phyloP scores from a whole-genome alignment of 164 flowering plant genomes.

The Chimonanthus praecox region DNA sequence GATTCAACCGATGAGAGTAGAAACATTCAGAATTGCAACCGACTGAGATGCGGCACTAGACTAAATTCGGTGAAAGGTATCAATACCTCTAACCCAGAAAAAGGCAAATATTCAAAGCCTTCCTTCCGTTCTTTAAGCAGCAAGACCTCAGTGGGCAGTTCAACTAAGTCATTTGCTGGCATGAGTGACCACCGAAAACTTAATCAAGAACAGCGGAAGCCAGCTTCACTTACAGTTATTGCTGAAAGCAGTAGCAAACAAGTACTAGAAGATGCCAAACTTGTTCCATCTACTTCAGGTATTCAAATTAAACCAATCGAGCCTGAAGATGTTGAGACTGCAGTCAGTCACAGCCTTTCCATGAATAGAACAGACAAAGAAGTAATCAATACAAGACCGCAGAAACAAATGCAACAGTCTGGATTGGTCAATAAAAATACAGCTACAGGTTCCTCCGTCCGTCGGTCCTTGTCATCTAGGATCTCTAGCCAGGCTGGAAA shows the following conservation, averaged over 20 bases:
- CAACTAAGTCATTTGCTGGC: conserved; percentile 41
- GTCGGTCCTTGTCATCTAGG: conserved; percentile 29
- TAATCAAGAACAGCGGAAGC: conserved; percentile 20
- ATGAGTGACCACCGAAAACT: conserved; percentile 25
- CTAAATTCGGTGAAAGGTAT: conserved; percentile 34
- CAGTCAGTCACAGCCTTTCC: conserved; percentile 12
- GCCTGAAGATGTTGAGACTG: conserved; percentile 19
- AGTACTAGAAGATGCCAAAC: conserved; percentile 23
- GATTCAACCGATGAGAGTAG: conserved; percentile 36
- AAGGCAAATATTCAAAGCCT: conserved; percentile 32
- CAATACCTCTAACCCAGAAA: conserved; percentile 31
- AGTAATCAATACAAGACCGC: conserved; percentile 27
- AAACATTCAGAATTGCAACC: conserved; percentile 48
- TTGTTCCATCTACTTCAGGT: conserved; percentile 21
- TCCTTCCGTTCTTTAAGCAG: conserved; percentile 38
- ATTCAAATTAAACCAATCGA: conserved; percentile 20
- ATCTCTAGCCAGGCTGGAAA: conserved; percentile 17
- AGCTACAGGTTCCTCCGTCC: conserved; percentile 22
- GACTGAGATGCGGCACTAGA: conserved; percentile 68
- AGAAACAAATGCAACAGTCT: conserved; percentile 28
- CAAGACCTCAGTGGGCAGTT: conserved; percentile 50
- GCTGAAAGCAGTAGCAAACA: conserved; percentile 37
- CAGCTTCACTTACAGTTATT: conserved; percentile 31
- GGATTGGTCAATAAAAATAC: conserved; percentile 22
- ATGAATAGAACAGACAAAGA: conserved; percentile 17